Evolutionary conservation across 768 basidiomycete species (phyloP), one percentile per base, ranked within the genome.

Genomic region (Tulasnella sp.): DNA sequence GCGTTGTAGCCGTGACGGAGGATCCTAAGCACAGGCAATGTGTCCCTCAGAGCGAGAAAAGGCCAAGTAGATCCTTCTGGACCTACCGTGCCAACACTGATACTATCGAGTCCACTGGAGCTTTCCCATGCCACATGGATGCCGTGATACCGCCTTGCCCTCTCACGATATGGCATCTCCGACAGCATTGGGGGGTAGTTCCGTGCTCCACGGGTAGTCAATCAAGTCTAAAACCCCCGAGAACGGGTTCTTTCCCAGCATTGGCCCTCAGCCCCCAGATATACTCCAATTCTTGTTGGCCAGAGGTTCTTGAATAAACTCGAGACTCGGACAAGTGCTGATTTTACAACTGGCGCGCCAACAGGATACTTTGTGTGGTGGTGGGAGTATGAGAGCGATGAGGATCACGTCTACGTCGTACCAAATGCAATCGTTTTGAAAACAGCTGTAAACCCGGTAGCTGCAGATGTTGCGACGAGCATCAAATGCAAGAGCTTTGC

Each of bases 61-160:
- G 14, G 7, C 6, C 6, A 25, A 55, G 17, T 21, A 55, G 15
- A 3, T 5, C 19, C 2, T 6, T 23, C 27, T 11, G 15, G 9
- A 15, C 27, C 6, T 32, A 40, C 53, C 41, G 25, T 40, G 37
- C 53, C 53, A 55, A 36, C 53, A 55, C n/a, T 55, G 39, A 12
- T 55, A 21, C 55, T 17, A 60, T 57, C 31, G 57, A 39, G 31
- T 40, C 59, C 11, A 43, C 37, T 0, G 59, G 59, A 25, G 59
- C 59, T 23, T 60, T 60, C 59, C 59, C 57, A 49, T 60, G 59
- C 59, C 59, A 60, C 8, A 36, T 34, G 27, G 57, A 60, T 3
- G 40, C 41, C 2, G 50, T 50, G 42, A 60, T 60, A 35, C 57
- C 48, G 21, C 54, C 57, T 0, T 27, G 31, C n/a, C 29, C 46